Base-by-base conservation (phyloP, 73 alveolate genomes). In the Strombidium stylifer region DNA sequence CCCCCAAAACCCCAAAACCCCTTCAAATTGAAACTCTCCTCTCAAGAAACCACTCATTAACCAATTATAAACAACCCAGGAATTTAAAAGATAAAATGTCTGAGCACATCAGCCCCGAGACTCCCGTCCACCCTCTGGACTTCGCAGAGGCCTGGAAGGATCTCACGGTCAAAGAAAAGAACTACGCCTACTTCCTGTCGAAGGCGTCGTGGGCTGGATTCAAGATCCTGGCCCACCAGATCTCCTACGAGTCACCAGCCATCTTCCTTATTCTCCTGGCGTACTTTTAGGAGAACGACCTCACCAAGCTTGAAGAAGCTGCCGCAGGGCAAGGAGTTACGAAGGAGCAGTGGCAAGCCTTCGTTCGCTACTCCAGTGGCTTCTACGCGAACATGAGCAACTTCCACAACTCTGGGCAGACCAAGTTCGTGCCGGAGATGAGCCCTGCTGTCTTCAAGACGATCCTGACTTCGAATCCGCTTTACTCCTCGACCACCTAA, bases 161-260 rank as follows among this genome's bases (percentile, higher is more conserved):
- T 28, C 85, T 95, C 32, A 71, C 95, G 19, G 93, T 69, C 25
- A 78, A 90, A 47, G 97, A 91, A 76, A 93, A 87, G 85, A 77
- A 73, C 73, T 95, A 93, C 82, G 81, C 96, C 19, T 95, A 93
- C 73, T 56, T 78, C 54, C 78, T 93, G 39, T 73, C 91, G 24
- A 91, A 89, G 69, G 99, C 99, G 0, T 73, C 94, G 44, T 90
- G 98, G 98, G 94, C 91, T 40, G 99, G 99, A 10, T 83, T 89
- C 25, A 88, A 81, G 35, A 87, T 95, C 66, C 85, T 87, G 31
- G 72, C 79, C 47, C 93, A 86, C 73, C 84, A 95, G 57, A 95
- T 89, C 28, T 60, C 96, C 41, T 90, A 83, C 75, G 99, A 95
- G 77, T 86, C 98, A 35, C 99, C 99, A 20, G 98, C 96, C 12